Percentiles rank a stretch among this genome's conserved stretches.
Conservation (phyloP, 2,329 filamentous ascomycete species). For the Xylaria sp. region DNA sequence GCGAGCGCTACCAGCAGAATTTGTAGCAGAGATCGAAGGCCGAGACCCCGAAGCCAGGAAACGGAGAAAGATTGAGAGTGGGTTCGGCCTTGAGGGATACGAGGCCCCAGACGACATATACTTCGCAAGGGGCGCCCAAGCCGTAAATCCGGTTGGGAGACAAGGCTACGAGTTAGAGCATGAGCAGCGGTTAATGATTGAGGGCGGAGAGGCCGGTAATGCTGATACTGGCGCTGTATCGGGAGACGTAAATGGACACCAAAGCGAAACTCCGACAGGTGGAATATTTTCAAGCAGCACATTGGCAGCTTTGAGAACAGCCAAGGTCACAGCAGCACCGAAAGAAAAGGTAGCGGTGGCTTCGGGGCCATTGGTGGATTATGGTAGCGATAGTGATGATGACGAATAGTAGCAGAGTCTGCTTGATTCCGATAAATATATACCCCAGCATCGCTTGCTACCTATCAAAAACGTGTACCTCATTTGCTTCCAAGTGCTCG, state of each 20-base stretch:
- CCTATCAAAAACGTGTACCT: background rate
- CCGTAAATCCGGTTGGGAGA: constrained; percentile 64
- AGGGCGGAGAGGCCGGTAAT: constrained; percentile 57
- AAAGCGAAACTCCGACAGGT: constrained; percentile 45
- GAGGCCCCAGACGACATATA: constrained; percentile 94
- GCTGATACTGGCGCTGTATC: constrained; percentile 47
- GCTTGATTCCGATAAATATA: constrained; percentile 7
- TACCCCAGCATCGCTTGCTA: constrained; percentile 5
- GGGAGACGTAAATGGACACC: constrained; percentile 47
- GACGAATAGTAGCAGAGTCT: constrained; percentile 29
- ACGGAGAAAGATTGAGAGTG: constrained; percentile 85
- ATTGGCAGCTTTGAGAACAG: constrained; percentile 73
- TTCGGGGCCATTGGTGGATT: constrained; percentile 79
- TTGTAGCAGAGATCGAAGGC: constrained; percentile 92
- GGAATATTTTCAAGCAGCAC: constrained; percentile 85
- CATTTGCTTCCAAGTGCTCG: background rate
- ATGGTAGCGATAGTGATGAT: constrained; percentile 87
- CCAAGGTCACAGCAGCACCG: constrained; percentile 59
- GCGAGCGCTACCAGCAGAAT: constrained; percentile 84
- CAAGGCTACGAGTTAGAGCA: constrained; percentile 68
- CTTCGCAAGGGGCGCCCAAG: constrained; percentile 79
- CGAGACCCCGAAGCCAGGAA: constrained; percentile 86
- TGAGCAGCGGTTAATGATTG: constrained; percentile 63
- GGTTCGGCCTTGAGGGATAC: constrained; percentile 87
- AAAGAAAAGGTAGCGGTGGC: constrained; percentile 59